phyloP scores from a whole-genome alignment of 164 flowering plant genomes.

The Vitis vinifera region DNA sequence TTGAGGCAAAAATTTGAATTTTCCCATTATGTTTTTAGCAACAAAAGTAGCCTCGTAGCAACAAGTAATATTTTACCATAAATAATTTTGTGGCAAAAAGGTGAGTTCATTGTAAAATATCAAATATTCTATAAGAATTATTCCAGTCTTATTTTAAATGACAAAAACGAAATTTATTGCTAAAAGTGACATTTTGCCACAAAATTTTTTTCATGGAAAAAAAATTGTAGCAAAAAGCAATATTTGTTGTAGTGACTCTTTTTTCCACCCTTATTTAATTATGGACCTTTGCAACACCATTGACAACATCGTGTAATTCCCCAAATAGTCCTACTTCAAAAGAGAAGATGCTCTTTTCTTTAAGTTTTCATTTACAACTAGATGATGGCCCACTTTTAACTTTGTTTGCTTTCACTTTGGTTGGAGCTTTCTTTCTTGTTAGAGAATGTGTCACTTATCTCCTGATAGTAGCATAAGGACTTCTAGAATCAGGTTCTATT shows the following conservation, averaged over 20 bases:
- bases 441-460: constrained; percentile 67
- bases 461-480: constrained; percentile 24
- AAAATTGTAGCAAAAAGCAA: too few species aligned
- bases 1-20: too few species aligned
- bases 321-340: constrained; percentile 37
- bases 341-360: constrained; percentile 33
- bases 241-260: neutral
- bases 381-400: constrained; percentile 16
- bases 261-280: constrained; percentile 22
- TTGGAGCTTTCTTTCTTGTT: constrained; percentile 41
- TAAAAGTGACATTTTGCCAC: too few species aligned
- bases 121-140: too few species aligned
- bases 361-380: constrained; percentile 18
- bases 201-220: too few species aligned
- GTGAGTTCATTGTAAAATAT: too few species aligned
- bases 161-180: too few species aligned
- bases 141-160: too few species aligned
- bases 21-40: too few species aligned
- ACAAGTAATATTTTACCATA: too few species aligned
- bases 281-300: constrained; percentile 22
- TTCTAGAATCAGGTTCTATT: constrained; percentile 81
- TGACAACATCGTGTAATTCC: constrained; percentile 17
- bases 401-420: constrained; percentile 20
- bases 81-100: too few species aligned
- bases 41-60: too few species aligned